Base-by-base conservation (phyloP, 192 early-diverging fungal genomes). In the Kappamyces sp. region DNA sequence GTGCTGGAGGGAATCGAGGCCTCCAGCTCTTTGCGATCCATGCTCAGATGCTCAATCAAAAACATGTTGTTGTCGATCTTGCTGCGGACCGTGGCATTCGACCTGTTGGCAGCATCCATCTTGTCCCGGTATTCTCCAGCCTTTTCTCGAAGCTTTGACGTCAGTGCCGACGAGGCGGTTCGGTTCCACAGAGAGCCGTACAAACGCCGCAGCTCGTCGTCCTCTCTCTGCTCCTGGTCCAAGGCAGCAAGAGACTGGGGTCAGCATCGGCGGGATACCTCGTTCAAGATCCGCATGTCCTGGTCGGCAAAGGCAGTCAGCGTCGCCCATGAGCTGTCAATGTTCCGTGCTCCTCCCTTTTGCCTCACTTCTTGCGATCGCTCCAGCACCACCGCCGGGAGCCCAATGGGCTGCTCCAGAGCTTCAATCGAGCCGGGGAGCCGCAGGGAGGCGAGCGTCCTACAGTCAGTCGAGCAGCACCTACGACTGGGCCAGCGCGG, bases 311-410 rank as follows among this genome's bases (percentile, higher is more conserved):
- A 67, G 2, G 75, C 68, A 43, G 68, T 68, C n/a, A 89, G 70
- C 2, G 76, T 83, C 15, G 86, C 79, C 51, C 86, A 70, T 67
- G 81, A 69, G 1, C 80, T 78, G 51, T 85, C 77, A 4, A 94
- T 64, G 4, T 70, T 66, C 4, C 63, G 49, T n/a, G 72, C 67
- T 0, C 91, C 91, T 15, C 91, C 89, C 42, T 86, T 77, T 0
- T 74, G 66, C 31, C 80, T 71, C 15, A 94, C 79, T 59, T 93
- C 91, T 35, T 85, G 80, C 8, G 88, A 84, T 45, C 84, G 84
- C 30, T 78, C 59, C 4, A 92, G 37, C 1, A 95, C 65, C 2
- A 73, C 70, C 1, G 84, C 77, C 35, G 92, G 92, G 29, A 93
- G 49, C 0, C 86, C 86, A 6, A 86, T 75, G 2, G 88, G 88